Evolutionary conservation across 306 rosid species (phyloP).

Genomic region (Prinsepia uniflora): DNA sequence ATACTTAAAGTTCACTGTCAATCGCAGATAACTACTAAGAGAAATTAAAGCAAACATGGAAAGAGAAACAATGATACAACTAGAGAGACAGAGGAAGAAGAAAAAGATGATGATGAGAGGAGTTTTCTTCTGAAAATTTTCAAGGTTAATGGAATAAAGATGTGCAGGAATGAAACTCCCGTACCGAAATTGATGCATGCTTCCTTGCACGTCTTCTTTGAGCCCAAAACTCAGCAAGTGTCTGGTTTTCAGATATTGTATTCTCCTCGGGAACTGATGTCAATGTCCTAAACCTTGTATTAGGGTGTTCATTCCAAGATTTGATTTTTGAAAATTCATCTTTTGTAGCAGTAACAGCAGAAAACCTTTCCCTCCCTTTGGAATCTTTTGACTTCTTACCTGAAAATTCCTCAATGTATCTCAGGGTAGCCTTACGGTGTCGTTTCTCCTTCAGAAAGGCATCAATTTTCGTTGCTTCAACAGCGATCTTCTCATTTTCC

Average conservation of each 20-base stretch:
- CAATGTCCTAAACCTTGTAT: conserved; percentile 33
- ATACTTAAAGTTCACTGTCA: conserved; percentile 2
- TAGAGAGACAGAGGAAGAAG: background rate
- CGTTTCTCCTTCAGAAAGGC: conserved; percentile 56
- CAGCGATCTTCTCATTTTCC: conserved; percentile 39
- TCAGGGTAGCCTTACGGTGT: conserved; percentile 67
- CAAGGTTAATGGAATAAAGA: background rate
- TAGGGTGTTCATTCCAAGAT: conserved; percentile 36
- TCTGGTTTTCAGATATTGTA: conserved; percentile 35
- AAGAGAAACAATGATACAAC: conserved; percentile 1
- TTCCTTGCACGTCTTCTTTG: conserved; percentile 50
- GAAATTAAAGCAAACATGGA: background rate
- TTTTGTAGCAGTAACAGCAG: conserved; percentile 34
- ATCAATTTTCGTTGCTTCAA: conserved; percentile 39
- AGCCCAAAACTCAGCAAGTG: conserved; percentile 40
- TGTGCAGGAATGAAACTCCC: background rate
- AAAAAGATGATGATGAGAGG: background rate
- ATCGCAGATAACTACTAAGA: background rate
- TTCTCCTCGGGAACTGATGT: conserved; percentile 44
- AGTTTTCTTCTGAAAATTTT: background rate
- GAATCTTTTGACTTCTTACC: conserved; percentile 32
- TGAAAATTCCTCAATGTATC: conserved; percentile 74
- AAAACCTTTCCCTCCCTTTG: conserved; percentile 42
- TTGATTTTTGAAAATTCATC: conserved; percentile 27
- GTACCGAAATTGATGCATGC: conserved; percentile 34